Evolutionary conservation across 176 grass and related monocot species (phyloP).

Genomic region (Paspalum notatum): DNA sequence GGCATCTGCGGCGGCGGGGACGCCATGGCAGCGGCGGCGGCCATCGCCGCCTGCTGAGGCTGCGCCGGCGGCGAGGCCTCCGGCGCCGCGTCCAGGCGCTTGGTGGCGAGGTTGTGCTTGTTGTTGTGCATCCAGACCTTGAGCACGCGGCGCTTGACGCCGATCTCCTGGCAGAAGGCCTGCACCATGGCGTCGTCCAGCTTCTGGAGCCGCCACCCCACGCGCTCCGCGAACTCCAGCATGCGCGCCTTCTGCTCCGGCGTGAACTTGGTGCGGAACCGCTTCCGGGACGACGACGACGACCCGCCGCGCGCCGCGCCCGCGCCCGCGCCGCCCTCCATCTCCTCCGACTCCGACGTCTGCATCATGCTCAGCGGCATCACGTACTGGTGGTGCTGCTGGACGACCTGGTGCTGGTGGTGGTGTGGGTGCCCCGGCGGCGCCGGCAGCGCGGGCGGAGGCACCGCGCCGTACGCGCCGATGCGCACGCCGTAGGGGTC

Average conservation of each 20-base stretch:
- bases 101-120: conserved; percentile 88
- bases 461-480: conserved; percentile 31
- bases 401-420: conserved; percentile 33
- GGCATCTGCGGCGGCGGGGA: neutral
- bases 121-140: conserved; percentile 99
- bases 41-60: neutral
- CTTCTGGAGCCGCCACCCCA: conserved; percentile 80
- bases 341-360: conserved; percentile 87
- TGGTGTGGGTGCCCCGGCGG: conserved; percentile 3
- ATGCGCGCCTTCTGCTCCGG: conserved; percentile 88
- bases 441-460: neutral
- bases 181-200: conserved; percentile 84
- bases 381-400: conserved; percentile 64
- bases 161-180: conserved; percentile 86
- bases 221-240: conserved; percentile 83
- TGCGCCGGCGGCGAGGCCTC: neutral
- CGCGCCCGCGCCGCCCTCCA: conserved; percentile 39
- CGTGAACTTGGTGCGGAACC: conserved; percentile 92
- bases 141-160: conserved; percentile 82
- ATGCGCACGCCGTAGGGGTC: conserved; percentile 28
- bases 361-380: conserved; percentile 81
- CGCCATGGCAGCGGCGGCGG: neutral
- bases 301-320: neutral
- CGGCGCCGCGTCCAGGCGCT: neutral
- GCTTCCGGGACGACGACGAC: conserved; percentile 50